Base-by-base conservation (phyloP, 352 stramenopile genomes). In the Stramenopiles sp. region DNA sequence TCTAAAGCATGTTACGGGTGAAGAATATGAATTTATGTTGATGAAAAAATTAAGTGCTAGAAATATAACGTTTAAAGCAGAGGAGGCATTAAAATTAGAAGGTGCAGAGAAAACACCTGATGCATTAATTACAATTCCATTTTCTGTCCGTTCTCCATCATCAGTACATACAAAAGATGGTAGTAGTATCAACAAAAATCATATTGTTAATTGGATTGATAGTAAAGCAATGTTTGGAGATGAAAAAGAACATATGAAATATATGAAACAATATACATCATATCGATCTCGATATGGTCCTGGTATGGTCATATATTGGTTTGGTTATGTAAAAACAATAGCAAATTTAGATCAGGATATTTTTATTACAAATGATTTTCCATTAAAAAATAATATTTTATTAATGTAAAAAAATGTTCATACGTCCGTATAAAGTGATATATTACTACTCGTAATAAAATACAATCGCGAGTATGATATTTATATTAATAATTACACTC, bases 161-260 rank as follows among this genome's bases (percentile, higher is more conserved):
- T n/a, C n/a, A n/a, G n/a, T n/a, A n/a, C n/a, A n/a, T n/a, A n/a
- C n/a, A n/a, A n/a, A n/a, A n/a, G n/a, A n/a, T n/a, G n/a, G n/a
- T n/a, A n/a, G n/a, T 23, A n/a, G n/a, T n/a, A n/a, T n/a, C 23
- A n/a, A 69, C 23, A 80, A 84, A 32, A 81, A 86, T 38, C 83
- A 86, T 31, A 81, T 93, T 30, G 87, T 95, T n/a, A 88, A 91
- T 79, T 95, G 90, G 90, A 93, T 94, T 78, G 90, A 95, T 81
- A 93, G 87, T 82, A 95, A 95, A 77, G 90, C 89, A 32, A 94
- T 95, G 89, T 94, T 93, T 77, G 88, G 89, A 32, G 87, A 91
- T 80, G 84, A 86, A 73, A 82, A 91, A n/a, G n/a, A 81, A 90
- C 87, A 0, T 88, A 92, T 79, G 86, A 92, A 65, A 87, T 82